Conservation (phyloP, 805 yeast species). For the Suhomyces xylopsoci region DNA sequence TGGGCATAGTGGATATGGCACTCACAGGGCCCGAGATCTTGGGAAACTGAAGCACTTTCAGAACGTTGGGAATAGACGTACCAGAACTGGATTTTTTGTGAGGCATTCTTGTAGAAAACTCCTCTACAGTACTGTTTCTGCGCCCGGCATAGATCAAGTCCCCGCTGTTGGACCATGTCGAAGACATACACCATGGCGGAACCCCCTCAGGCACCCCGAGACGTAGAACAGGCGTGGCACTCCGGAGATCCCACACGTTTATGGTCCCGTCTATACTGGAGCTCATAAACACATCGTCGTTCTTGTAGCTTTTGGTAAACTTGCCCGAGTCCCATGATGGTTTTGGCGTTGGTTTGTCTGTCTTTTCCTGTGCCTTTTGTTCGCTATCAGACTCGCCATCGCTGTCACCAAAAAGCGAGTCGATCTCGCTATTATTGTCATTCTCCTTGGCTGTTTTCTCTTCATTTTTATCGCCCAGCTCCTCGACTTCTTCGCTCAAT, state of each 20-base stretch:
- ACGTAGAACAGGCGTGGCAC: slow-evolving; percentile 42
- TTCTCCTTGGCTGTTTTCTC: slow-evolving; percentile 7
- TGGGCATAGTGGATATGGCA: slow-evolving; percentile 75
- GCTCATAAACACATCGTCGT: slow-evolving; percentile 61
- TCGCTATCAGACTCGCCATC: slow-evolving; percentile 29
- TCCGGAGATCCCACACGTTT: slow-evolving; percentile 78
- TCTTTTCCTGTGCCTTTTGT: slow-evolving; percentile 3
- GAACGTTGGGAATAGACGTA: slow-evolving; percentile 43
- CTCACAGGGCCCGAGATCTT: slow-evolving; percentile 88
- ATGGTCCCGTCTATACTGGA: slow-evolving; percentile 82
- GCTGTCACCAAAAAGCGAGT: slow-evolving; percentile 47
- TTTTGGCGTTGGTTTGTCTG: slow-evolving; percentile 6
- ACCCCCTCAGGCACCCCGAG: slow-evolving; percentile 57
- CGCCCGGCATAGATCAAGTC: slow-evolving; percentile 79
- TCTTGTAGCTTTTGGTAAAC: slow-evolving; percentile 22
- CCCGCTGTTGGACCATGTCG: slow-evolving; percentile 87
- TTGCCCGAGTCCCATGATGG: slow-evolving; percentile 12
- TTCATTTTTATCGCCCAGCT: background rate
- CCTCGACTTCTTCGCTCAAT: slow-evolving; percentile 17
- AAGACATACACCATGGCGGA: slow-evolving; percentile 93
- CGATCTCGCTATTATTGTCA: slow-evolving; percentile 31
- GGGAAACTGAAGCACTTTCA: slow-evolving; percentile 70
- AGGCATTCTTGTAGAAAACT: slow-evolving; percentile 61
- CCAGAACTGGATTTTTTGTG: slow-evolving; percentile 22
- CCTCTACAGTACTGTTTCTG: slow-evolving; percentile 84